phyloP scores from a whole-genome alignment of 352 stramenopile species.

The Globisporangium acanthophoron region DNA sequence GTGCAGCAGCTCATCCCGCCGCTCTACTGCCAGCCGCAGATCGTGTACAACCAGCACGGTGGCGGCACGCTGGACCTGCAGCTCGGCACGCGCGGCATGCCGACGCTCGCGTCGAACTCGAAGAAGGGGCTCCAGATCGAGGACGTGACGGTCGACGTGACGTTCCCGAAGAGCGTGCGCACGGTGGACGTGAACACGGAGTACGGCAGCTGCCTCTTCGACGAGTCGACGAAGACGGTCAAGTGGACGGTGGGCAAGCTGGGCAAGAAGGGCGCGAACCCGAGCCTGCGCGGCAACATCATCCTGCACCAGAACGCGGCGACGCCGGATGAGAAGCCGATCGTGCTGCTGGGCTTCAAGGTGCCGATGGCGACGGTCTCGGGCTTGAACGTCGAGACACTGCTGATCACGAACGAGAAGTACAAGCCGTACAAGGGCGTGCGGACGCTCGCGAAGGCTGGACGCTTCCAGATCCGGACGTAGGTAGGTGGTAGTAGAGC shows the following conservation, averaged over 20 bases:
- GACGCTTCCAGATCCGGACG: conserved; percentile 94
- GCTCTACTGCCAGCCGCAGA: conserved; percentile 86
- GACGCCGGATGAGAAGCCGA: conserved; percentile 90
- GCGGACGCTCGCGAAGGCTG: conserved; percentile 94
- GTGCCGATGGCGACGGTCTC: conserved; percentile 95
- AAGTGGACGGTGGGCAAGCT: conserved; percentile 96
- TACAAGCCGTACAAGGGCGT: conserved; percentile 99
- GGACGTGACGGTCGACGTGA: conserved; percentile 94
- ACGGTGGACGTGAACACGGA: conserved; percentile 94
- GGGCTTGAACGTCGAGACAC: conserved; percentile 92
- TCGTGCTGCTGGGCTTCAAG: conserved; percentile 95
- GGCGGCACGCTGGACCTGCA: conserved; percentile 63
- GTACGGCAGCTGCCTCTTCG: conserved; percentile 92
- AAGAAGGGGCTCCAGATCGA: conserved; percentile 79
- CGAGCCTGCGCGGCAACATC: conserved; percentile 90
- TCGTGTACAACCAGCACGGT: conserved; percentile 77
- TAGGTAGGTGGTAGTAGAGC: conserved; percentile 12
- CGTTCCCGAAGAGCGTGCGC: conserved; percentile 94
- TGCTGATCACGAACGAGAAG: conserved; percentile 94
- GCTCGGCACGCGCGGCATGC: conserved; percentile 70
- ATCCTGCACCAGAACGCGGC: conserved; percentile 81
- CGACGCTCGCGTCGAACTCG: conserved; percentile 71
- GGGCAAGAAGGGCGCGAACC: conserved; percentile 82
- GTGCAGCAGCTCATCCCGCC: conserved; percentile 80
- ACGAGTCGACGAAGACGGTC: conserved; percentile 90